Conservation (phyloP, 352 stramenopile genomes). For the Thalassiosira hispida region DNA sequence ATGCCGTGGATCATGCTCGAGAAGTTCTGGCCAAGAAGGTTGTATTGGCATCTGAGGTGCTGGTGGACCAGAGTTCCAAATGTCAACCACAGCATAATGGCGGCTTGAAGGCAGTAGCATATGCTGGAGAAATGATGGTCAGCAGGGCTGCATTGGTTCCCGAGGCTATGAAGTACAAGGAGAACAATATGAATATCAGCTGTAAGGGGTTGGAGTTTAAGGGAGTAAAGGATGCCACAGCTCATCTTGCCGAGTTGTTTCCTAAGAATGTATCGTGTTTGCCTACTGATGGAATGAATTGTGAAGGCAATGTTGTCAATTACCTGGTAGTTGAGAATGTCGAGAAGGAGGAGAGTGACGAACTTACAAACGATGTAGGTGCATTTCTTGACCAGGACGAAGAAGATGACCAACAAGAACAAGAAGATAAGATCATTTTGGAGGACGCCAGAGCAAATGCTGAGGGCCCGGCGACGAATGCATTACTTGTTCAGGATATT, state of each 20-base stretch:
- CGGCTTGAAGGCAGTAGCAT: background rate
- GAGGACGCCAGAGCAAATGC: background rate
- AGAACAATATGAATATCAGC: background rate
- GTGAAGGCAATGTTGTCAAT: too few relatives aligned
- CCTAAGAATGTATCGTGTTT: too few relatives aligned
- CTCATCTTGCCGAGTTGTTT: background rate
- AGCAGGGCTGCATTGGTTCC: background rate
- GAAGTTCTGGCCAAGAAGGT: background rate
- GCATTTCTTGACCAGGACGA: too few relatives aligned
- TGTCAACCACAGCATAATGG: background rate
- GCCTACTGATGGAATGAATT: too few relatives aligned
- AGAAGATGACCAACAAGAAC: too few relatives aligned
- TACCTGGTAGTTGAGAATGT: too few relatives aligned
- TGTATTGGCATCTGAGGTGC: background rate
- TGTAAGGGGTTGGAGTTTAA: background rate
- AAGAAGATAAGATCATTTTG: background rate
- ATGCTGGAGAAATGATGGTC: background rate
- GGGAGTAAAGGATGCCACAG: background rate
- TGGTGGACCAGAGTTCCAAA: background rate
- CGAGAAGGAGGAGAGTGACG: too few relatives aligned
- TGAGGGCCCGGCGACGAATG: background rate
- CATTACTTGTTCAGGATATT: too few relatives aligned
- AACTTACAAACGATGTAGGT: too few relatives aligned
- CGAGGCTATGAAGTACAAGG: constrained; percentile 2
- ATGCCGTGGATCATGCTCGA: too few relatives aligned